Base-by-base conservation (phyloP, 2,329 filamentous ascomycete genomes). In the Aspergillus alliaceus region DNA sequence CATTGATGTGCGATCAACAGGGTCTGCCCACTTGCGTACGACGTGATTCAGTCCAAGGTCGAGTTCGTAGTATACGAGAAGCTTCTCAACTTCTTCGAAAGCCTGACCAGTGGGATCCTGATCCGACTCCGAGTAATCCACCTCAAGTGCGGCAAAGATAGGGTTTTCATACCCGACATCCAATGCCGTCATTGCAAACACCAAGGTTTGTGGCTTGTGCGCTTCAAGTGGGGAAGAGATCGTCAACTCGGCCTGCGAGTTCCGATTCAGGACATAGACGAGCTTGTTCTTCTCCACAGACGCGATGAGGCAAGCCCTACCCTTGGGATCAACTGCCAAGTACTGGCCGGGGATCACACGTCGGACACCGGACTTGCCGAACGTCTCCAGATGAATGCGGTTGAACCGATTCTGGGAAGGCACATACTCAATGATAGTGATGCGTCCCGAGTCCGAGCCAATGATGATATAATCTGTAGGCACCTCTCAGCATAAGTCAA, bases 231-330 rank as follows among this genome's bases (percentile, higher is more conserved):
- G 95, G 14, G 95, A 99, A 5, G 95, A 99, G 51, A 99, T 99
- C 39, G 93, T 96, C 67, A 99, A 86, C 74, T 96, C 91, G 18
- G 93, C 93, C 76, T 98, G 91, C 3, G 92, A 86, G 77, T 96
- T 96, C 64, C 96, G 89, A 76, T 98, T 98, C 65, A 99, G 83
- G 69, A 99, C 93, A 77, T 99, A 99, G 65, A 99, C 95, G 56
- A 99, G 89, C 80, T 99, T 99, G 80, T 98, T 99, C 84, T 99
- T 99, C 79, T 99, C 96, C 54, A 93, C 84, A 5, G 93, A 93
- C 9, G 95, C 92, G 60, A 98, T 90, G 72, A 99, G 83, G 71
- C 93, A 96, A 54, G 96, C 96, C 79, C 95, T 87, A 55, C 95
- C 95, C 76, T 96, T 96, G 27, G 95, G 95, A 70, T 99, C 95